phyloP scores from a whole-genome alignment of 805 yeast genomes.

The Metschnikowia cubensis region DNA sequence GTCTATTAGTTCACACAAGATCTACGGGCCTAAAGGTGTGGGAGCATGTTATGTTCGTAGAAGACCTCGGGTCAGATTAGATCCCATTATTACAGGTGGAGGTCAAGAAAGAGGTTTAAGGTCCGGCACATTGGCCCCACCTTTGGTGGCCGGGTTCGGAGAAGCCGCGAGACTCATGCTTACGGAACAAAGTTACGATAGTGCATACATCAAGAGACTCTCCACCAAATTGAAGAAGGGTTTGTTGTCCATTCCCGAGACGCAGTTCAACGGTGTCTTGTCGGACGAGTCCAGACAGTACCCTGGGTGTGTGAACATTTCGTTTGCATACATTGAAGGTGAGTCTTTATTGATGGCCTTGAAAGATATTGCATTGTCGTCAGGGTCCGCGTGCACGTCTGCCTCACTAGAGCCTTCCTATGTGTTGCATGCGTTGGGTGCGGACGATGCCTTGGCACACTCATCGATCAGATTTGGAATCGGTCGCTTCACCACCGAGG shows the following conservation, averaged over 20 bases:
- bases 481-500: constrained; percentile 96
- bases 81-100: constrained; percentile 94
- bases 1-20: constrained; percentile 93
- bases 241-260: constrained; percentile 77
- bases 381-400: constrained; percentile 98
- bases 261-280: constrained; percentile 83
- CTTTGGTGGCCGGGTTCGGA: constrained; percentile 91
- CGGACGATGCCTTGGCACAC: constrained; percentile 97
- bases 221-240: constrained; percentile 72
- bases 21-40: constrained; percentile 96
- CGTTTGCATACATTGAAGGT: constrained; percentile 97
- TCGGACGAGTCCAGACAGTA: constrained; percentile 47
- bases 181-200: constrained; percentile 71
- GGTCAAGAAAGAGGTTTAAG: constrained; percentile 98
- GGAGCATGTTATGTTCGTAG: constrained; percentile 96
- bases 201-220: constrained; percentile 61
- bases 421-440: constrained; percentile 94
- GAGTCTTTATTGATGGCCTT: constrained; percentile 96
- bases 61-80: constrained; percentile 96
- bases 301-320: constrained; percentile 93
- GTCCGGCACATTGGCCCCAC: constrained; percentile 97
- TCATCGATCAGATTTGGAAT: constrained; percentile 97
- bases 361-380: constrained; percentile 91
- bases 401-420: constrained; percentile 97
- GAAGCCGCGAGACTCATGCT: constrained; percentile 89